Evolutionary conservation across 2,329 filamentous ascomycete species (phyloP).

Genomic region (Didymellaceae sp.): DNA sequence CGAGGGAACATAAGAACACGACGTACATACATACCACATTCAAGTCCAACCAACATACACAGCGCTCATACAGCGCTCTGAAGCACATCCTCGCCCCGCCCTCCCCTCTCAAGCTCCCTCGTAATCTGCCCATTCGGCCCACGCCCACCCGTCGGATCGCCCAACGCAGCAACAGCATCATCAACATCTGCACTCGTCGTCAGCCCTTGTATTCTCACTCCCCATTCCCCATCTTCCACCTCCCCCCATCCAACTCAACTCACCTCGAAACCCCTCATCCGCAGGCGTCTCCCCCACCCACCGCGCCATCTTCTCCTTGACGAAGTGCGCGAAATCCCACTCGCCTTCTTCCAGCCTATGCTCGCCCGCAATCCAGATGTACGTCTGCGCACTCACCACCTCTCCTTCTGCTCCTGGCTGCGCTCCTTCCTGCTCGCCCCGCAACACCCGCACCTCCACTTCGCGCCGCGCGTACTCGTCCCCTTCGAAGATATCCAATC

Average conservation of each 20-base stretch:
- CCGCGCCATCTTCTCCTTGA: constrained; percentile 71
- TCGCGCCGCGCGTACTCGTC: constrained; percentile 67
- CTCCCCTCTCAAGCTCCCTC: constrained; percentile 40
- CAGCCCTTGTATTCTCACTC: no score
- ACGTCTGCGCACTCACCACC: constrained; percentile 54
- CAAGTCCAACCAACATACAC: no score
- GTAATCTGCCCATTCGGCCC: constrained; percentile 51
- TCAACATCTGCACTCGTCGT: constrained; percentile 50
- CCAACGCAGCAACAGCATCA: constrained; percentile 48
- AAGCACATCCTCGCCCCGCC: constrained; percentile 28
- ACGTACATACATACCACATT: no score
- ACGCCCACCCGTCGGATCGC: constrained; percentile 55
- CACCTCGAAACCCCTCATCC: constrained; percentile 56
- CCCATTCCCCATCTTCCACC: background rate
- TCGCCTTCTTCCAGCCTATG: constrained; percentile 71
- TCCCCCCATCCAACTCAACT: constrained; percentile 15
- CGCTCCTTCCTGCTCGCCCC: constrained; percentile 21
- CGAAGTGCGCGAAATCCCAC: constrained; percentile 90
- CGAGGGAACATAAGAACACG: no score
- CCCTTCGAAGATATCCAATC: constrained; percentile 85
- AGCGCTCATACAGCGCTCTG: constrained; percentile 43
- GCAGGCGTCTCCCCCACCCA: constrained; percentile 59
- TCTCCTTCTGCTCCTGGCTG: constrained; percentile 37
- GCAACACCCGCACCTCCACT: constrained; percentile 56
- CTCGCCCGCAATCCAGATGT: constrained; percentile 59